Conservation (phyloP, 148 eudicot genomes). For the Fallopia convolvulus region DNA sequence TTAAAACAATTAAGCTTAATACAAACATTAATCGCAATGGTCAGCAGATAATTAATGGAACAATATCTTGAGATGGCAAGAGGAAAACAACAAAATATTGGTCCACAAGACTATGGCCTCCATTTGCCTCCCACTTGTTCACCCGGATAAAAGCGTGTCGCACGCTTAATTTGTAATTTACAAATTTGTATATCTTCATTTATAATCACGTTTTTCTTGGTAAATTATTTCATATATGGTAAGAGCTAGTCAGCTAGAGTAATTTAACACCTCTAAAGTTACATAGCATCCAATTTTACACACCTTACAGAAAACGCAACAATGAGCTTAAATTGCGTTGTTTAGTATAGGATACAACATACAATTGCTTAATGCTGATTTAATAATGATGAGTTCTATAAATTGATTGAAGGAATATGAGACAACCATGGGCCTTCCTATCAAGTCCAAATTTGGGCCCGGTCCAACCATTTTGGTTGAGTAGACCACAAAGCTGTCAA, state of each 20-base stretch:
- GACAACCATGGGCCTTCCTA: neutral
- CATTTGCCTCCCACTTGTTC: conserved; percentile 7
- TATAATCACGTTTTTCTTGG: neutral
- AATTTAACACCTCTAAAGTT: too few relatives aligned
- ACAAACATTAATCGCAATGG: neutral
- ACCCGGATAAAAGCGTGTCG: neutral
- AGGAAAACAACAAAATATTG: neutral
- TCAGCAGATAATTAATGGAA: neutral
- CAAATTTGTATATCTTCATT: neutral
- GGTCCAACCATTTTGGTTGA: neutral
- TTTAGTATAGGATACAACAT: neutral
- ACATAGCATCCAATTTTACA: neutral
- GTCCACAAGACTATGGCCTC: neutral
- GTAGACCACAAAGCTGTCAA: neutral
- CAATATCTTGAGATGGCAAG: neutral
- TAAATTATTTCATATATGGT: too few relatives aligned
- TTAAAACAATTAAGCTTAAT: neutral
- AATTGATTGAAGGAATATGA: neutral
- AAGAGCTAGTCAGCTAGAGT: too few relatives aligned
- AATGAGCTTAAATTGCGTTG: neutral
- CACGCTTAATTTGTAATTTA: neutral
- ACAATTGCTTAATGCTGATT: too few relatives aligned
- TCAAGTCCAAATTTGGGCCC: neutral
- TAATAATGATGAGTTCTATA: too few relatives aligned
- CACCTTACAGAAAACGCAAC: neutral